Evolutionary conservation across 306 rosid species (phyloP), one percentile per base, ranked within the genome.

Genomic region (Phaseolus lunatus): DNA sequence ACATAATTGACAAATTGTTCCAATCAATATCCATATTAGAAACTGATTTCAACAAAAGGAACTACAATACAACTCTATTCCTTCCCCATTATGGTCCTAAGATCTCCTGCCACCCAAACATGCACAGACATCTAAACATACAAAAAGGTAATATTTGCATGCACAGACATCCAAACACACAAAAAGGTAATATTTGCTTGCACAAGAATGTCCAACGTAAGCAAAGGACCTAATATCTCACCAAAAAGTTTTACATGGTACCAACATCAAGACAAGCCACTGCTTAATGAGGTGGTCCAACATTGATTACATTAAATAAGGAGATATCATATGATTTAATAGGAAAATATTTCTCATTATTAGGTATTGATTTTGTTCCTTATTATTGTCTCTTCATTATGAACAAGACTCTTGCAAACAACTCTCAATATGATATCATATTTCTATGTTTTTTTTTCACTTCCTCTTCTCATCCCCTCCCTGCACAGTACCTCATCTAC

Each of bases 21-120:
- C 33, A 64, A 80, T 71, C 64, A 65, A 80, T 23, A 80, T 54
- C 53, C 45, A 73, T 23, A 44, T 13, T 7, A 35, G 77, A 69
- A 35, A 41, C 45, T 10, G 15, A 26, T 24, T 29, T 71, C 14
- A 78, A 33, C 75, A 77, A 47, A 29, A 49, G 66, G 56, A 67
- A 67, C 64, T 72, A 70, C 22, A 65, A 41, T 37, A 65, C n/a
- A 65, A 37, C 72, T 22, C 44, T 31, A 23, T 24, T 61, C 52
- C 70, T 39, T 63, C 5, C 11, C 69, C 14, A 18, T 33, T 31
- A 62, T 9, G 26, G 16, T 6, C 48, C 48, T 18, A 9, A 33
- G 49, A 18, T 33, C 48, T 57, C 9, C 13, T 2, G n/a, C 23
- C 29, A 37, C 29, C 2, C 29, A 35, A 49, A 64, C 5, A 18